Conservation (phyloP, 192 early-diverging fungal genomes). For the Umbelopsis ramanniana region DNA sequence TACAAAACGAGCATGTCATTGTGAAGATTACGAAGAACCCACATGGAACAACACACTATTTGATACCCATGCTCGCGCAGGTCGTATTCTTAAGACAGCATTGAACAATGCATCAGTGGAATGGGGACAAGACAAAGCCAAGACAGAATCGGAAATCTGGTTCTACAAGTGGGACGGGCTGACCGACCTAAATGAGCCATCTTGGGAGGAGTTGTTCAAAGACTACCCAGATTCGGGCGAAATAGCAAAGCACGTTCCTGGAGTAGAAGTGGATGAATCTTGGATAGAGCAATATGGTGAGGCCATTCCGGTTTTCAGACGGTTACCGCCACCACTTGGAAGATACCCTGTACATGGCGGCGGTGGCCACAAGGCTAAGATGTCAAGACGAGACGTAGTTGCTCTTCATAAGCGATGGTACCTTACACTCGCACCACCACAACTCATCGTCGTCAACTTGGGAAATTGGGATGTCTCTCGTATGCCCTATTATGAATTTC, state of each 20-base stretch:
- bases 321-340: no score
- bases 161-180: constrained; percentile 56
- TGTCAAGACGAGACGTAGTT: no score
- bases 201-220: constrained; percentile 36
- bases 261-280: no score
- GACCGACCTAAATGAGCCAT: constrained; percentile 37
- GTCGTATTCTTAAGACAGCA: no score
- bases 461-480: constrained; percentile 57
- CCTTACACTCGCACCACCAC: constrained; percentile 14
- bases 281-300: no score
- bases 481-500: constrained; percentile 33
- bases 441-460: constrained; percentile 44
- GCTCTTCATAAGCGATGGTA: no score
- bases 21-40: constrained; percentile 48
- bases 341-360: no score
- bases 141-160: constrained; percentile 10
- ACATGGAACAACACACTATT: constrained; percentile 40
- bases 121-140: no score
- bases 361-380: no score
- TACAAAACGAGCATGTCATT: constrained; percentile 35
- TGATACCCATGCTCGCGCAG: constrained; percentile 20
- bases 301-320: no score
- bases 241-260: no score
- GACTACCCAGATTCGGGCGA: not conserved
- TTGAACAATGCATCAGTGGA: no score